phyloP scores from a whole-genome alignment of 352 stramenopile species.

The Pythium grandisporangium region DNA sequence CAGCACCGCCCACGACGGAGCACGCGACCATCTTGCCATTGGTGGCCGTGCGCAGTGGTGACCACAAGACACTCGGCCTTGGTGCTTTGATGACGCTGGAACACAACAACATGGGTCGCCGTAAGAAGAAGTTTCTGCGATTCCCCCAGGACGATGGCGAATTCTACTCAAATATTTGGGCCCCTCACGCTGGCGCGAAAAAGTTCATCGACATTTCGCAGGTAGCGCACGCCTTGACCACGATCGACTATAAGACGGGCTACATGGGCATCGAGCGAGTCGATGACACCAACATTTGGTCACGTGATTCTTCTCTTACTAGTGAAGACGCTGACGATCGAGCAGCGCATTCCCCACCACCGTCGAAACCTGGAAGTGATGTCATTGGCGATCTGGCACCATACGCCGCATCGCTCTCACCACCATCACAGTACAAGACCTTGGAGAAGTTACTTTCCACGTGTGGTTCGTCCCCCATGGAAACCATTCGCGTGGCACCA shows the following conservation, averaged over 20 bases:
- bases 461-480: conserved; percentile 16
- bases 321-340: too few species aligned
- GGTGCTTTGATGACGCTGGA: conserved; percentile 31
- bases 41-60: conserved; percentile 7
- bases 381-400: neutral
- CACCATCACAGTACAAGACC: conserved; percentile 18
- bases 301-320: too few species aligned
- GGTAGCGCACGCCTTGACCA: conserved; percentile 58
- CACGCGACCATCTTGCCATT: neutral
- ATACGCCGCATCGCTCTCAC: conserved; percentile 1
- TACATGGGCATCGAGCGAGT: conserved; percentile 19
- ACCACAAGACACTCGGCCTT: conserved; percentile 49
- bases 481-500: conserved; percentile 26
- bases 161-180: conserved; percentile 83
- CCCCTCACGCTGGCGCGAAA: neutral
- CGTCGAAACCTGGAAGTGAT: neutral
- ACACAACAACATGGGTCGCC: conserved; percentile 17
- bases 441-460: conserved; percentile 8
- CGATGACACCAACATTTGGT: neutral
- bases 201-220: conserved; percentile 68
- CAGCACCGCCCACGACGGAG: neutral
- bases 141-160: conserved; percentile 46
- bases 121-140: conserved; percentile 23
- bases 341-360: too few species aligned
- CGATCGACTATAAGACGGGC: conserved; percentile 59